Conservation (phyloP, 2,329 filamentous ascomycete species). For the Aspergillus fumigatus region DNA sequence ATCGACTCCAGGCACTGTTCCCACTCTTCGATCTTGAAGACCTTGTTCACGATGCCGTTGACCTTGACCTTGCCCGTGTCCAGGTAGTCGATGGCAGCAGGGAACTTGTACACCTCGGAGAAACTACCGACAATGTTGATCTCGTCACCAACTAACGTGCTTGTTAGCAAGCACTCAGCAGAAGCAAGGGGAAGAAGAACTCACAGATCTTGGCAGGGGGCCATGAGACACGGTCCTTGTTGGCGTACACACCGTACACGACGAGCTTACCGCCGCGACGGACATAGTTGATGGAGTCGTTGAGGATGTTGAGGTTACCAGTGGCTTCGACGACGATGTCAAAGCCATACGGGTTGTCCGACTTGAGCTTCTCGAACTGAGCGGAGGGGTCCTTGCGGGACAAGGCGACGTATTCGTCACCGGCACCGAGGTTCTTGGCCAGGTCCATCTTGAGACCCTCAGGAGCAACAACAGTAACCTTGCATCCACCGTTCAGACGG, state of each 20-base stretch:
- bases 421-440: slow-evolving; percentile 48
- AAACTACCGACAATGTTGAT: slow-evolving; percentile 71
- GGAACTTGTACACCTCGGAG: slow-evolving; percentile 70
- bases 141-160: slow-evolving; percentile 48
- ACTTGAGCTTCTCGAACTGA: slow-evolving; percentile 60
- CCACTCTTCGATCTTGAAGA: slow-evolving; percentile 69
- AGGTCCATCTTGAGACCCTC: slow-evolving; percentile 67
- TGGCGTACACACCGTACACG: slow-evolving; percentile 67
- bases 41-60: slow-evolving; percentile 67
- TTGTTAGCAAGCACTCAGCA: slow-evolving; percentile 3
- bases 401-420: slow-evolving; percentile 46
- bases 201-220: slow-evolving; percentile 67
- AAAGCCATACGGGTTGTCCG: slow-evolving; percentile 66
- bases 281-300: slow-evolving; percentile 67
- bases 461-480: slow-evolving; percentile 66
- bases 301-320: slow-evolving; percentile 63
- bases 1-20: slow-evolving; percentile 66
- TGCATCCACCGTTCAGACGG: slow-evolving; percentile 62
- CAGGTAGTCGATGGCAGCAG: slow-evolving; percentile 52
- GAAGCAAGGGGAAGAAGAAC: slow-evolving; percentile 16
- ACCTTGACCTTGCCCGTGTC: slow-evolving; percentile 45
- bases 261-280: slow-evolving; percentile 67
- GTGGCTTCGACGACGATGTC: slow-evolving; percentile 70
- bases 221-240: slow-evolving; percentile 60
- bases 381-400: slow-evolving; percentile 49